phyloP scores from a whole-genome alignment of 2,329 filamentous ascomycete species.

The Parafenestella ontariensis region DNA sequence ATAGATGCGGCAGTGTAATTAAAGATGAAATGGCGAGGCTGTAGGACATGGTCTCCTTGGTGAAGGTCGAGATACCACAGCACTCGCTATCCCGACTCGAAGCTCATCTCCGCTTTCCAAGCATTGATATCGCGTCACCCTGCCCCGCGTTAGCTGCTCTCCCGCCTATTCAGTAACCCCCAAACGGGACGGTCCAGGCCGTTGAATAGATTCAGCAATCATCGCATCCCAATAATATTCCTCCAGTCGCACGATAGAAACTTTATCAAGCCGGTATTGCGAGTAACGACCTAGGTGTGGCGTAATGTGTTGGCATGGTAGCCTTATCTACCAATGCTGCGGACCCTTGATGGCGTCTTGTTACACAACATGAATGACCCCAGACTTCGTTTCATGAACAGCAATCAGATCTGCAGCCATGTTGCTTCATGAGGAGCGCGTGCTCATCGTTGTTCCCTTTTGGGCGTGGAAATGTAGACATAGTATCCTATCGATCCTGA shows the following conservation, averaged over 20 bases:
- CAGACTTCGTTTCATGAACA: slow-evolving; percentile 1
- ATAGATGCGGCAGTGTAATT: background rate
- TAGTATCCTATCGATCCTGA: background rate
- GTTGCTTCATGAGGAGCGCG: background rate
- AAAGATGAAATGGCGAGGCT: background rate
- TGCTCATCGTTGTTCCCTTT: background rate
- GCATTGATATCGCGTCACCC: background rate
- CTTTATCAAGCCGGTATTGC: slow-evolving; percentile 4
- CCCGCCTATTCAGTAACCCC: background rate
- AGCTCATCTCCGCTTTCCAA: background rate
- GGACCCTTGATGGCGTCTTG: background rate
- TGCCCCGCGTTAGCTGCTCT: slow-evolving; percentile 8
- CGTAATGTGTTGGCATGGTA: slow-evolving; percentile 16
- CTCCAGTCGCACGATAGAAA: slow-evolving; percentile 11
- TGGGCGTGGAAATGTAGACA: background rate
- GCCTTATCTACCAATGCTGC: slow-evolving; percentile 19
- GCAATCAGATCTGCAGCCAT: slow-evolving; percentile 4
- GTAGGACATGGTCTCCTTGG: background rate
- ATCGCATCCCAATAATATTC: background rate
- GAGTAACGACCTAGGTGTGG: slow-evolving; percentile 2
- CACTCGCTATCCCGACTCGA: background rate
- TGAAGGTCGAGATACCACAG: background rate
- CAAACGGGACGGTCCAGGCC: slow-evolving; percentile 23
- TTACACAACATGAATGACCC: slow-evolving; percentile 5
- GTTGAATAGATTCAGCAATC: slow-evolving; percentile 6